Base-by-base conservation (phyloP, 495 filamentous ascomycete genomes). In the Daldinia concentrica region DNA sequence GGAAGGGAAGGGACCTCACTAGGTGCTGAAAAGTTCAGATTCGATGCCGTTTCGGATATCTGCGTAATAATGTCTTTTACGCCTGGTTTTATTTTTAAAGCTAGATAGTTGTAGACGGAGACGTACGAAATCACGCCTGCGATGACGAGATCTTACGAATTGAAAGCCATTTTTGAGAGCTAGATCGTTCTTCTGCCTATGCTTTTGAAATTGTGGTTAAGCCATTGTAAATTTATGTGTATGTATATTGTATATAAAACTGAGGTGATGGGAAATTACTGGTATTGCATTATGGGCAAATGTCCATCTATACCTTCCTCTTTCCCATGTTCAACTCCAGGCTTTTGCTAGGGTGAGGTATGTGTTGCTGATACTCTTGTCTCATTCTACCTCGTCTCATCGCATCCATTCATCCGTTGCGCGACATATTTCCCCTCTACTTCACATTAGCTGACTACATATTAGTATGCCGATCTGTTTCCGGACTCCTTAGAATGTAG, bases 91-190 rank as follows among this genome's bases (percentile, higher is more conserved):
- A 11, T n/a, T 51, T 26, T 52, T 24, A 52, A 52, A n/a, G 26
- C 50, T 54, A 30, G 50, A 15, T 54, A 17, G 50, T 30, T 30
- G 50, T 24, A 30, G 50, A 29, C 15, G 26, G 29, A 29, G 69
- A 63, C 27, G 32, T 51, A 63, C 48, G 64, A 72, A 36, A 60
- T 67, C 24, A 72, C 59, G 63, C 69, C 45, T 68, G 54, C 69
- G 34, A 67, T 67, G 68, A 71, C 58, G 55, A 64, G 60, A 67
- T 62, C 64, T 62, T 52, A 72, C 27, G 58, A 72, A 66, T 29
- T 48, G 32, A 62, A 52, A 59, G 15, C 39, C 64, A 51, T 64
- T 62, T 56, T 58, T 17, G 32, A 58, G 12, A 58, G 24, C 19
- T 19, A 6, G 1, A 36, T 3, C 8, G 11, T 9, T 34, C 32